Base-by-base conservation (phyloP, 805 yeast genomes). In the Wickerhamomyces alni region DNA sequence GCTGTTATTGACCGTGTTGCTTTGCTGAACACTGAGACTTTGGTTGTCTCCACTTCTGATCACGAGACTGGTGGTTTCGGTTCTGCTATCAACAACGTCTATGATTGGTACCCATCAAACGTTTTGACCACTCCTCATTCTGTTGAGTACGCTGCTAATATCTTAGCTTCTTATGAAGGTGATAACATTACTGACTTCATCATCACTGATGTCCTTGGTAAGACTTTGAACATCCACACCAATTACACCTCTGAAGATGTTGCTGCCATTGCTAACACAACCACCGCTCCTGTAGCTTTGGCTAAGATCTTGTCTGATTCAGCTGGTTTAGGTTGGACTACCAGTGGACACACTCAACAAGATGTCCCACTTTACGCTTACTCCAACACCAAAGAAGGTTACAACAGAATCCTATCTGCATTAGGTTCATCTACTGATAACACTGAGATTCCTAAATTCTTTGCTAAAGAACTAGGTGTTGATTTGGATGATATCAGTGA, bases 11-110 rank as follows among this genome's bases (percentile, higher is more conserved):
- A 83, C 36, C 86, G 79, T 57, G 84, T 84, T 25, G 74, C 81
- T 44, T 51, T 67, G 8, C 54, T 83, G 10, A 86, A 82, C 40
- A 77, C 75, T n/a, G 96, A 87, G 51, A 86, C 96, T 2, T 65
- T 82, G 35, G 74, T 87, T 35, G 67, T 88, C 28, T 77, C 91
- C 19, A 87, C 96, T 8, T 82, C 94, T 25, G 96, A 88, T 60
- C 97, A 88, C 65, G 97, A 88, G 61, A 88, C 96, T 19, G 96
- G 96, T 46, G 97, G 96, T 1, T 69, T 87, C 44, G 83, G 83
- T 26, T 74, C 84, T 35, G 87, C 94, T 2, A 74, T 59, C 5
- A 84, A 87, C 59, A 95, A 95, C 3, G 91, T 85, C 44, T 88
- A 88, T 55, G 59, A 82, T 46, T 88, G 96, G 95, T 77, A 74